Evolutionary conservation across 2,329 filamentous ascomycete genomes (phyloP).

Genomic region (Metarhizium anisopliae): DNA sequence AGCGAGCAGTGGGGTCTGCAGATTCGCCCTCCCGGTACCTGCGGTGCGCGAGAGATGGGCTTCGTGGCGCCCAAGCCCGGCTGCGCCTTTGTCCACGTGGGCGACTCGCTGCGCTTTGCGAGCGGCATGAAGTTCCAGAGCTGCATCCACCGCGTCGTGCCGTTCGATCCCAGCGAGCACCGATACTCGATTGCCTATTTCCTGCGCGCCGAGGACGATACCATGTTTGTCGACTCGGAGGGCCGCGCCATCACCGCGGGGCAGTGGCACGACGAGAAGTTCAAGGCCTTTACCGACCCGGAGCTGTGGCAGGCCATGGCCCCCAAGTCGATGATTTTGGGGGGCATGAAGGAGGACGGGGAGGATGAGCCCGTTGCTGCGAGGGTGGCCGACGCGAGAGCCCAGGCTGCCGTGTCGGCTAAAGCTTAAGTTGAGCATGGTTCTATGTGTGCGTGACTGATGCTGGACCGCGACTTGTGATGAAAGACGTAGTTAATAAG

Average conservation of each 20-base stretch:
- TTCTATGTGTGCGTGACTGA: too few species aligned
- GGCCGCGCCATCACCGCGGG: conserved; percentile 43
- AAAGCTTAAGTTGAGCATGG: not conserved
- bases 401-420: not conserved
- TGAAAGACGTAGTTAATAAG: too few species aligned
- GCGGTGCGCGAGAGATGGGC: conserved; percentile 36
- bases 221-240: conserved; percentile 45
- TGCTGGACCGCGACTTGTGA: too few species aligned
- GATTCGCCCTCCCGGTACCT: conserved; percentile 35
- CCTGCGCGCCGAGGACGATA: conserved; percentile 46
- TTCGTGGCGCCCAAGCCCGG: conserved; percentile 44
- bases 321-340: conserved; percentile 38
- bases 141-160: conserved; percentile 49
- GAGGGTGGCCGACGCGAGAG: not conserved
- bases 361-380: conserved; percentile 10
- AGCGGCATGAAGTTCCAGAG: conserved; percentile 44
- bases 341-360: conserved; percentile 38
- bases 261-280: conserved; percentile 47
- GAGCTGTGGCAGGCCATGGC: conserved; percentile 36
- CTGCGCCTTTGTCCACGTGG: conserved; percentile 47
- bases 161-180: conserved; percentile 41
- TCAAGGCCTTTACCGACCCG: conserved; percentile 38
- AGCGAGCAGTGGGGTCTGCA: conserved; percentile 49
- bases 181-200: conserved; percentile 53
- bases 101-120: conserved; percentile 49